A percentile compares a stretch with the other conserved stretches of the same genome.
phyloP scores from a whole-genome alignment of 371 early-diverging fungal species.

The Actinomortierella ambigua region DNA sequence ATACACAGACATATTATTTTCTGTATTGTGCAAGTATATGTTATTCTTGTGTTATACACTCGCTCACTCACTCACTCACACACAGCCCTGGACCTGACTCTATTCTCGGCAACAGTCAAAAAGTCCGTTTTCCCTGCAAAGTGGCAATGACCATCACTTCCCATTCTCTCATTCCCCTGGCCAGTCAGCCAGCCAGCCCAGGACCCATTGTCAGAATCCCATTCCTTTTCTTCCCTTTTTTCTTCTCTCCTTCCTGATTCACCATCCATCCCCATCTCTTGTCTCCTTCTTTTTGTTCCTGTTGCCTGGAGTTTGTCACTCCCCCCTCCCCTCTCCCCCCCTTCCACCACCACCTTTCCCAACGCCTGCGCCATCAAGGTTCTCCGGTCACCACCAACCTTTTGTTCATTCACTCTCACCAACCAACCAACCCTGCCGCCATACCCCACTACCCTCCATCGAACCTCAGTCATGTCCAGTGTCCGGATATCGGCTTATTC shows the following conservation, averaged over 20 bases:
- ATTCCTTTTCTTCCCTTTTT: constrained; percentile 10
- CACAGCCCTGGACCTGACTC: constrained; percentile 10
- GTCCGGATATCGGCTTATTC: too few species aligned
- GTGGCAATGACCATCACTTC: background rate
- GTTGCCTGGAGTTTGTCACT: too few species aligned
- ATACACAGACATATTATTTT: too few species aligned
- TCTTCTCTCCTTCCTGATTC: background rate
- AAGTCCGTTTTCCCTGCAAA: background rate
- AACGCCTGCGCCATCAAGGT: constrained; percentile 5
- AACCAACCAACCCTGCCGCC: too few species aligned
- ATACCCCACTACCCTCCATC: too few species aligned
- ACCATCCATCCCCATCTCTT: background rate
- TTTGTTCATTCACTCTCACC: background rate
- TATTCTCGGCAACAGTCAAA: background rate
- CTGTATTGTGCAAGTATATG: too few species aligned
- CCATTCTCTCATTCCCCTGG: background rate
- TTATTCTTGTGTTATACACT: too few species aligned
- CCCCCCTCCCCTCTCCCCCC: background rate
- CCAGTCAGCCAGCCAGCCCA: background rate
- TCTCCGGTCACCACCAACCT: background rate
- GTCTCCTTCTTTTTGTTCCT: background rate
- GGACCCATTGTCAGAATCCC: background rate
- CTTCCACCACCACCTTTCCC: background rate
- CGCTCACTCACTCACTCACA: too few species aligned
- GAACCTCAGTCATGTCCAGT: too few species aligned